These are phyloP conservation scores for Thelonectria olida DNA, from an alignment of 2,329 filamentous ascomycete species.

Conservation along the genomic window DNA sequence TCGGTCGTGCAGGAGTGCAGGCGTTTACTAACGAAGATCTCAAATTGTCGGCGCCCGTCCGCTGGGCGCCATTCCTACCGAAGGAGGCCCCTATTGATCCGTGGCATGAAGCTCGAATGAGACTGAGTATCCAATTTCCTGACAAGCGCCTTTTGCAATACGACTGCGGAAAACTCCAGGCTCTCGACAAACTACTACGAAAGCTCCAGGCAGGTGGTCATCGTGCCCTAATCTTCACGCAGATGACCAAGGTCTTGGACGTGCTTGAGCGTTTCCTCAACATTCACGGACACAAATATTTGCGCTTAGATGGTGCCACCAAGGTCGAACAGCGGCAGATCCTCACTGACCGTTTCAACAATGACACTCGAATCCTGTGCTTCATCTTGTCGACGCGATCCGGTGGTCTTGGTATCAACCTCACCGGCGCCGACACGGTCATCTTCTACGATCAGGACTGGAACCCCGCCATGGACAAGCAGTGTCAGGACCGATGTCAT, in stretches of 20 bases:
- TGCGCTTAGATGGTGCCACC: constrained; percentile 94
- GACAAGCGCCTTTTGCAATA: constrained; percentile 97
- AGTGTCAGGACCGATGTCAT: constrained; percentile 97
- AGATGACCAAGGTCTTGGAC: constrained; percentile 99
- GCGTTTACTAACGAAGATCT: constrained; percentile 67
- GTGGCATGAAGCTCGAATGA: constrained; percentile 93
- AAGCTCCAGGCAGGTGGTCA: constrained; percentile 90
- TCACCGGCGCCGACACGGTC: constrained; percentile 95
- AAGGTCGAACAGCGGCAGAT: constrained; percentile 96
- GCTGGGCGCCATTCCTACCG: constrained; percentile 65
- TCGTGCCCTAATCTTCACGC: constrained; percentile 96
- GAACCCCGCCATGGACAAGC: constrained; percentile 99
- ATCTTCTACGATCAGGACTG: constrained; percentile 99
- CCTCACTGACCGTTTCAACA: constrained; percentile 95
- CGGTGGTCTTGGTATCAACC: constrained; percentile 93
- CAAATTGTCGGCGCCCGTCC: constrained; percentile 64
- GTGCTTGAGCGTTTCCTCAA: constrained; percentile 98
- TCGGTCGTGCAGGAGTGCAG: constrained; percentile 68
- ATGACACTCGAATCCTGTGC: constrained; percentile 88
- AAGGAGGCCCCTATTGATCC: constrained; percentile 73
- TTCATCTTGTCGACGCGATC: constrained; percentile 97
- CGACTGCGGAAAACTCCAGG: constrained; percentile 96
- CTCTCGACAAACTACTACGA: constrained; percentile 85
- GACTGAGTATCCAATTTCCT: constrained; percentile 93
- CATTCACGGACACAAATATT: constrained; percentile 96